Percentiles rank a stretch among this genome's conserved stretches.
Evolutionary conservation across 169 alveolate species (phyloP).

Genomic region (Neospora caninum): DNA sequence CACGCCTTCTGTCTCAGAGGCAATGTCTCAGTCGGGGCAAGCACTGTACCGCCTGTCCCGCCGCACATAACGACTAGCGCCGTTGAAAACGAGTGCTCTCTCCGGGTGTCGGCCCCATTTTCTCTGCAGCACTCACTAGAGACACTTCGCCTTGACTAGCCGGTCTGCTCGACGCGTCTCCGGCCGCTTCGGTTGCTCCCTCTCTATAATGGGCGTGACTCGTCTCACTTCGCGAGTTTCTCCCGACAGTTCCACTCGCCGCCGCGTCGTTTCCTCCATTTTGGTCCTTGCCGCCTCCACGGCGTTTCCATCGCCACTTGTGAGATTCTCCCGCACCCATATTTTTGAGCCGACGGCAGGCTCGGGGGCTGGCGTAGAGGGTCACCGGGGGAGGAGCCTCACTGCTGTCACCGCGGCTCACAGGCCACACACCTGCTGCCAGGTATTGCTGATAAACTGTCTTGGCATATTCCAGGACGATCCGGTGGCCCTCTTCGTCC

Average conservation of each 20-base stretch:
- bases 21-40: no score
- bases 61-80: neutral
- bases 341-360: neutral
- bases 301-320: neutral
- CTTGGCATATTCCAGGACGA: conserved; percentile 75
- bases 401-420: neutral
- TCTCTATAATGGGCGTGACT: neutral
- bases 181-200: neutral
- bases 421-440: neutral
- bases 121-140: neutral
- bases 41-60: no score
- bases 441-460: conserved; percentile 62
- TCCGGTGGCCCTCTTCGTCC: conserved; percentile 73
- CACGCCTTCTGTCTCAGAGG: no score
- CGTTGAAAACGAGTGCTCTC: neutral
- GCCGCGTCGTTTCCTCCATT: neutral
- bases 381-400: neutral
- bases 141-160: neutral
- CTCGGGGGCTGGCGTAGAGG: neutral
- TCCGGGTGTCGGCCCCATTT: neutral
- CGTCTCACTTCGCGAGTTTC: neutral
- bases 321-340: neutral
- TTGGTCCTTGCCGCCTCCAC: neutral
- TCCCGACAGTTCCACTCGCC: neutral
- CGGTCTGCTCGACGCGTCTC: neutral